A percentile compares a stretch with the other conserved stretches of the same genome.
phyloP scores from a whole-genome alignment of 805 yeast species.

The Wickerhamomyces bovis region DNA sequence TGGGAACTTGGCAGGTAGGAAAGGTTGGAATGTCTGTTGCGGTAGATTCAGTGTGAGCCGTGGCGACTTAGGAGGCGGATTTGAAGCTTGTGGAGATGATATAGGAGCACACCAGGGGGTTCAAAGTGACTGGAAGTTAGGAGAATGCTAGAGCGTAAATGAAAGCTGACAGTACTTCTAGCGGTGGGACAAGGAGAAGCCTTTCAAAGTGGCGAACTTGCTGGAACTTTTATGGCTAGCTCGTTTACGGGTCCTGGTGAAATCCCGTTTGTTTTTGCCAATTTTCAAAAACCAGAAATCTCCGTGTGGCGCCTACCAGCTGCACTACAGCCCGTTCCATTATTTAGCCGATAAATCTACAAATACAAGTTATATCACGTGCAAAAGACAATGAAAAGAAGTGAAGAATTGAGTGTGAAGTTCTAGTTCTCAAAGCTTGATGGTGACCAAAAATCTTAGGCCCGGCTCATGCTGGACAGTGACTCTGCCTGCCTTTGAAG shows the following conservation, averaged over 20 bases:
- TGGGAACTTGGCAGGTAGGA: neutral
- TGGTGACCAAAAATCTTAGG: slow-evolving; percentile 12
- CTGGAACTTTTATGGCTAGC: neutral
- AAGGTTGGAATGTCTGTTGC: too few species aligned
- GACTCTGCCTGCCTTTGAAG: slow-evolving; percentile 8
- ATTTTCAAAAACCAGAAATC: too few species aligned
- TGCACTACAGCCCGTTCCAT: too few species aligned
- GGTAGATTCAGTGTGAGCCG: too few species aligned
- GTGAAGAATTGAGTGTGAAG: neutral
- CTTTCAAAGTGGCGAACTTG: neutral
- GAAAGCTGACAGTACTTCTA: neutral
- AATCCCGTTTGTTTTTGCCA: neutral
- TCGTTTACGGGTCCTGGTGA: neutral
- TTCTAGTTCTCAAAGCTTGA: slow-evolving; percentile 6
- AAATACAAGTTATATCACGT: too few species aligned
- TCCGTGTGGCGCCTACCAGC: too few species aligned
- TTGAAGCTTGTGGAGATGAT: too few species aligned
- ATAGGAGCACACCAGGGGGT: too few species aligned
- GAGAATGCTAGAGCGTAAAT: neutral
- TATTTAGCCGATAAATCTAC: too few species aligned
- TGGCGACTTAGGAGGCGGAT: too few species aligned
- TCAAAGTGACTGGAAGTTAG: too few species aligned
- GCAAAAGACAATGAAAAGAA: too few species aligned
- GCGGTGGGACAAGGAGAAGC: neutral
- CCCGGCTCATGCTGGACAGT: slow-evolving; percentile 12